These are phyloP conservation scores for Plenodomus lindquistii DNA, from an alignment of 2,329 filamentous ascomycete genomes.

Conservation along the genomic window DNA sequence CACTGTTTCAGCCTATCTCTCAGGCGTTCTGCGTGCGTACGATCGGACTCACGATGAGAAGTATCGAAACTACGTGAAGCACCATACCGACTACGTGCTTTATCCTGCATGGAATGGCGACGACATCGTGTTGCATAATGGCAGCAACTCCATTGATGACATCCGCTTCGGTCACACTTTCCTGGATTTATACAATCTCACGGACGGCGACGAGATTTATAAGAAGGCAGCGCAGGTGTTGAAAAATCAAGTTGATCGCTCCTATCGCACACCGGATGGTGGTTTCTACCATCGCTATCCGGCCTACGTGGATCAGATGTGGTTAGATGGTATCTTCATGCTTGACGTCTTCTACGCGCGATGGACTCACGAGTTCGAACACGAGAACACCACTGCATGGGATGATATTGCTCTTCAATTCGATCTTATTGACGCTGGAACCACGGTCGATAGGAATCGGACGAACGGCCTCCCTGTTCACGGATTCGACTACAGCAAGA, in stretches of 20 bases:
- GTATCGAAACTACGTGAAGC: constrained; percentile 48
- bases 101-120: constrained; percentile 38
- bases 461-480: constrained; percentile 54
- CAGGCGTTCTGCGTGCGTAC: constrained; percentile 20
- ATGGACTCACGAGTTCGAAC: constrained; percentile 31
- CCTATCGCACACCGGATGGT: constrained; percentile 52
- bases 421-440: constrained; percentile 32
- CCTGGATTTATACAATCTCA: constrained; percentile 44
- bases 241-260: constrained; percentile 50
- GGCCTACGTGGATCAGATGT: constrained; percentile 56
- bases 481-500: constrained; percentile 57
- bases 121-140: constrained; percentile 17
- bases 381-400: constrained; percentile 40
- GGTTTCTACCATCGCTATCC: constrained; percentile 57
- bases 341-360: constrained; percentile 30
- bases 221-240: constrained; percentile 50
- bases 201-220: constrained; percentile 47
- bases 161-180: constrained; percentile 56
- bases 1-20: constrained; percentile 20
- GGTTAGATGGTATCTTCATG: constrained; percentile 55
- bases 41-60: constrained; percentile 19
- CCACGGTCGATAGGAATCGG: constrained; percentile 44
- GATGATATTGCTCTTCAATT: constrained; percentile 37
- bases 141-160: constrained; percentile 51
- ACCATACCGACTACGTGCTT: constrained; percentile 52